Base-by-base conservation (phyloP, 805 yeast genomes). In the Candida quercuum region DNA sequence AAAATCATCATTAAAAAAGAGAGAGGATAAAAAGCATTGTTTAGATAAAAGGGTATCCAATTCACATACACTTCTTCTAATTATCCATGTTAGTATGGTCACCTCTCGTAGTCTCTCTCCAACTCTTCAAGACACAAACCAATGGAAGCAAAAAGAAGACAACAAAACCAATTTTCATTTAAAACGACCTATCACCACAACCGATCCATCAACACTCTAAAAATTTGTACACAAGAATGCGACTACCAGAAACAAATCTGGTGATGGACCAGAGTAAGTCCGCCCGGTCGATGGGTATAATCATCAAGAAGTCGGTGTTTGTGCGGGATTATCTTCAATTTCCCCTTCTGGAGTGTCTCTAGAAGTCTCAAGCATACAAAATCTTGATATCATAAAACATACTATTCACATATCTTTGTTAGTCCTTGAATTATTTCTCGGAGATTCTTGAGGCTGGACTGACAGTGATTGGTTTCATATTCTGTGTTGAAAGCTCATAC, bases 191-290 rank as follows among this genome's bases (percentile, higher is more conserved):
- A 44, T 71, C 76, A 71, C 67, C 76, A 71, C 54, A 61, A 59
- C 67, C 60, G 45, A 47, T 37, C 39, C 49, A 48, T 58, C 74
- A 64, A 59, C 66, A 52, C 54, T 59, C 54, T 63, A 17, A 52
- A 54, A 41, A 48, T 69, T n/a, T 39, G 76, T 71, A 71, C 76
- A 71, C 76, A 17, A 60, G 59, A 54, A 47, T 49, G 64, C 72
- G 61, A 43, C 66, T 68, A 69, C 74, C 64, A 45, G 45, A 25
- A 26, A 10, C 8, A 14, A 27, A 7, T 17, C n/a, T 6, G 52
- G 66, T 52, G 65, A 46, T 41, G 40, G 32, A 24, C 27, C 32
- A 41, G 51, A 49, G 45, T 65, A 63, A 61, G 70, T 62, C 70
- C 70, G 70, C 70, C 70, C 67, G 66, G 69, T 64, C 69, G 66